Evolutionary conservation across 352 stramenopile genomes (phyloP).

Genomic region (Phytophthora cryptogea): DNA sequence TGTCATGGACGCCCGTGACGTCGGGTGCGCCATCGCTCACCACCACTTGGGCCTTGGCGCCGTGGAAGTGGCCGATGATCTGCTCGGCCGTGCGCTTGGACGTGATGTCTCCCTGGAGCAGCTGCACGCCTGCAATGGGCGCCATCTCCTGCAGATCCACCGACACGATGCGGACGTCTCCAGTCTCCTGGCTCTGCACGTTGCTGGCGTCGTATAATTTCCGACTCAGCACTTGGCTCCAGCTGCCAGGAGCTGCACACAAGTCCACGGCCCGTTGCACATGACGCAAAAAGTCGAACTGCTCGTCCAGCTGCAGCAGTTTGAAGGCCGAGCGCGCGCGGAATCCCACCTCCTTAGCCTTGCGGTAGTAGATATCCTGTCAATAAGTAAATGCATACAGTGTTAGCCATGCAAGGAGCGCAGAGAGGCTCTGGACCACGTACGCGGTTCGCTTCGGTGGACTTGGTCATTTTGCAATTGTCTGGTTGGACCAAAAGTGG

Average conservation of each 20-base stretch:
- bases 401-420: background rate
- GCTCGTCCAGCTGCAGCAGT: slow-evolving; percentile 98
- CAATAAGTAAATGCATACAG: background rate
- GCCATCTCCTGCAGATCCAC: slow-evolving; percentile 99
- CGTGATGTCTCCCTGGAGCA: slow-evolving; percentile 97
- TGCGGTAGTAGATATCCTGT: slow-evolving; percentile 91
- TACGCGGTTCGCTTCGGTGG: slow-evolving; percentile 63
- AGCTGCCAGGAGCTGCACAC: slow-evolving; percentile 98
- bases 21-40: slow-evolving; percentile 99
- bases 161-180: slow-evolving; percentile 92
- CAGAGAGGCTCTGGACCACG: slow-evolving; percentile 8
- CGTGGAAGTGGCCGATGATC: slow-evolving; percentile 96
- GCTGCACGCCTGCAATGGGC: slow-evolving; percentile 95
- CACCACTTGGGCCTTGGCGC: slow-evolving; percentile 95
- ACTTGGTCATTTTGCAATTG: slow-evolving; percentile 51
- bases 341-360: slow-evolving; percentile 96
- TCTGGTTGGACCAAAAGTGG: background rate
- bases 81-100: slow-evolving; percentile 94
- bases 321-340: slow-evolving; percentile 98
- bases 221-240: slow-evolving; percentile 96
- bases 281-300: slow-evolving; percentile 95
- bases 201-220: slow-evolving; percentile 75
- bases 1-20: slow-evolving; percentile 99
- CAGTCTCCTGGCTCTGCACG: slow-evolving; percentile 19
- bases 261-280: slow-evolving; percentile 96